Evolutionary conservation across 106 monocot genomes (phyloP).

Genomic region (Ottelia alismoides): DNA sequence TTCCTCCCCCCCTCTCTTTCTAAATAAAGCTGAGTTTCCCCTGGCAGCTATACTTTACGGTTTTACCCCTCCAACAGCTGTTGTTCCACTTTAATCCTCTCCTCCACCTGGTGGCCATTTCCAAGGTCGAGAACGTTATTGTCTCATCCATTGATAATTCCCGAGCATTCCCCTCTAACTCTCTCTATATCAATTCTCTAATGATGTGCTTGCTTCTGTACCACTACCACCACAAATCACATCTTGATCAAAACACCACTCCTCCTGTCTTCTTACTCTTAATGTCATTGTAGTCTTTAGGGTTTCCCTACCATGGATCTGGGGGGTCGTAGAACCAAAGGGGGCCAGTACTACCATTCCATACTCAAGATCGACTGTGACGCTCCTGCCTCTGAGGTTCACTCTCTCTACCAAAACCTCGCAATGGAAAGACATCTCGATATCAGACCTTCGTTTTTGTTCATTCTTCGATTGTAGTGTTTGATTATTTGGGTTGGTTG

Average conservation of each 20-base stretch:
- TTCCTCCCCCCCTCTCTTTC: no score
- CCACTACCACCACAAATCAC: neutral
- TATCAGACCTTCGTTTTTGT: neutral
- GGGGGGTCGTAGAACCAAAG: conserved; percentile 16
- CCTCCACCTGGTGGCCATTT: no score
- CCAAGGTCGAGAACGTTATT: no score
- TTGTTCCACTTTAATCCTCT: no score
- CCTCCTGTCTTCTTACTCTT: neutral
- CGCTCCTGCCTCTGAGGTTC: conserved; percentile 66
- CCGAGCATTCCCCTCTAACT: no score
- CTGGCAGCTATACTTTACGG: no score
- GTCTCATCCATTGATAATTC: no score
- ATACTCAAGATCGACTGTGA: conserved; percentile 53
- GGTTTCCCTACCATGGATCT: conserved; percentile 2
- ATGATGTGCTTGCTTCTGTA: no score
- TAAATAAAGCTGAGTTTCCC: no score
- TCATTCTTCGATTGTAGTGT: neutral
- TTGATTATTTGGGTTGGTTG: neutral
- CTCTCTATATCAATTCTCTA: no score
- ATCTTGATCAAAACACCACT: neutral
- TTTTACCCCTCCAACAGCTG: no score
- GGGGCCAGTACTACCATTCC: conserved; percentile 55
- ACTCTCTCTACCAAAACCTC: conserved; percentile 64
- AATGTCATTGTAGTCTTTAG: neutral
- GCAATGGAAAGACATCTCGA: conserved; percentile 33